phyloP scores from a whole-genome alignment of 192 early-diverging fungal genomes.

The Entrophospora sp. region DNA sequence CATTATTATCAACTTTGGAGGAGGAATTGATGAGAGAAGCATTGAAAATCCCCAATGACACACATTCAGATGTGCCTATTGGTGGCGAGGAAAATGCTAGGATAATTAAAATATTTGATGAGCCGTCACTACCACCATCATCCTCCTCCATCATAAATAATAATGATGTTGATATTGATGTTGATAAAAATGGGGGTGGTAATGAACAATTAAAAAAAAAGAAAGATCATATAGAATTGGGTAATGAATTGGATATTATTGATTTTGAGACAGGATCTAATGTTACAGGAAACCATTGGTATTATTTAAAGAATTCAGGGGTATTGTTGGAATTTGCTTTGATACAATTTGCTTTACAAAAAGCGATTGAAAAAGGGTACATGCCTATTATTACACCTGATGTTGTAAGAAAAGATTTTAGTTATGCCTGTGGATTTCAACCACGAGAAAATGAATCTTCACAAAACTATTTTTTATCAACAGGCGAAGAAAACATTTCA shows the following conservation, averaged over 20 bases:
- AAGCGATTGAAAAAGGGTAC: conserved; percentile 63
- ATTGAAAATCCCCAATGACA: conserved; percentile 67
- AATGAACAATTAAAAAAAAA: too few relatives aligned
- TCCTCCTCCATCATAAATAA: too few relatives aligned
- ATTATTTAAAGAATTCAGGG: conserved; percentile 82
- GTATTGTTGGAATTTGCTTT: conserved; percentile 81
- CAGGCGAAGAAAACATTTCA: too few relatives aligned
- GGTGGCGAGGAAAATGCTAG: conserved; percentile 65
- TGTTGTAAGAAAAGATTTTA: conserved; percentile 65
- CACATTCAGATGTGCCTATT: conserved; percentile 63
- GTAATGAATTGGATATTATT: conserved; percentile 54
- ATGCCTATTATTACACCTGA: conserved; percentile 76
- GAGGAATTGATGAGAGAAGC: conserved; percentile 50
- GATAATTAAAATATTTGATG: conserved; percentile 39
- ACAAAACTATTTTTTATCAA: conserved; percentile 76
- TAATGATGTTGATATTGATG: too few relatives aligned
- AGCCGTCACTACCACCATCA: conserved; percentile 24
- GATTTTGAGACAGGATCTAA: conserved; percentile 75
- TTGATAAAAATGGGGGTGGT: too few relatives aligned
- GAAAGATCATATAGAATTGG: conserved; percentile 64
- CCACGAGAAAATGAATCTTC: conserved; percentile 67
- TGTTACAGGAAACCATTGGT: conserved; percentile 75
- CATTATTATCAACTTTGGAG: conserved; percentile 40
- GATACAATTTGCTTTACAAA: conserved; percentile 75
- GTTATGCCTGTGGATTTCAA: conserved; percentile 84